A percentile compares a stretch with the other conserved stretches of the same genome.
Evolutionary conservation across 805 yeast species (phyloP).

Genomic region (Yamadazyma sp.): DNA sequence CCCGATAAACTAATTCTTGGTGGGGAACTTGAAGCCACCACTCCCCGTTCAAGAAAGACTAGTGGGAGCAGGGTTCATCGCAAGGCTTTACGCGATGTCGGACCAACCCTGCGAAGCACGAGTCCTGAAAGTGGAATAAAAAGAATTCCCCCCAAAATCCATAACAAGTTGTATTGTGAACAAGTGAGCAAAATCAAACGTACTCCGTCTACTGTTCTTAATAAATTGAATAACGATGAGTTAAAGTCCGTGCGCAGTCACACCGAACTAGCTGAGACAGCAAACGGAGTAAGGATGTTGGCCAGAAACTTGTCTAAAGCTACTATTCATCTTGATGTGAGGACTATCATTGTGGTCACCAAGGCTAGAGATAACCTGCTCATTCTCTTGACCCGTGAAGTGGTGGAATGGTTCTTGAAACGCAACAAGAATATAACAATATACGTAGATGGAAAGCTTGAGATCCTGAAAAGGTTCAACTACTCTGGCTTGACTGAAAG

Average conservation of each 20-base stretch:
- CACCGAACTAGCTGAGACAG: slow-evolving; percentile 75
- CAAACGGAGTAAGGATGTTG: slow-evolving; percentile 73
- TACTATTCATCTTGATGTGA: slow-evolving; percentile 66
- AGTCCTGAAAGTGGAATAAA: slow-evolving; percentile 17
- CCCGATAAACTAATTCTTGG: not conserved
- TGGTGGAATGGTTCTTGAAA: slow-evolving; percentile 72
- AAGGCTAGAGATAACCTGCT: slow-evolving; percentile 83
- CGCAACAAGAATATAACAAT: slow-evolving; percentile 43
- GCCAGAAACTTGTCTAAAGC: slow-evolving; percentile 72
- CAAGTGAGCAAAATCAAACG: slow-evolving; percentile 16
- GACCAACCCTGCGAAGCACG: slow-evolving; percentile 10
- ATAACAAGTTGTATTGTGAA: slow-evolving; percentile 31
- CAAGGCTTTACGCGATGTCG: slow-evolving; percentile 14
- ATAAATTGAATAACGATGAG: slow-evolving; percentile 37
- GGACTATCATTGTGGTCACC: slow-evolving; percentile 79
- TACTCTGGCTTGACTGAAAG: slow-evolving; percentile 50
- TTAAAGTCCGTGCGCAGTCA: slow-evolving; percentile 62
- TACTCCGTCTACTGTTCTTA: slow-evolving; percentile 25
- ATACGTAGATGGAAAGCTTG: slow-evolving; percentile 72
- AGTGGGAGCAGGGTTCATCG: slow-evolving; percentile 13
- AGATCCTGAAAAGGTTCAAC: slow-evolving; percentile 62
- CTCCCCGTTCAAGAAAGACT: not conserved
- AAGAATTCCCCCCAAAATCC: slow-evolving; percentile 26
- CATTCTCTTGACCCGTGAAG: slow-evolving; percentile 71
- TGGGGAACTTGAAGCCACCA: not conserved